Conservation (phyloP, 805 yeast genomes). For the Hanseniaspora jakobsenii region DNA sequence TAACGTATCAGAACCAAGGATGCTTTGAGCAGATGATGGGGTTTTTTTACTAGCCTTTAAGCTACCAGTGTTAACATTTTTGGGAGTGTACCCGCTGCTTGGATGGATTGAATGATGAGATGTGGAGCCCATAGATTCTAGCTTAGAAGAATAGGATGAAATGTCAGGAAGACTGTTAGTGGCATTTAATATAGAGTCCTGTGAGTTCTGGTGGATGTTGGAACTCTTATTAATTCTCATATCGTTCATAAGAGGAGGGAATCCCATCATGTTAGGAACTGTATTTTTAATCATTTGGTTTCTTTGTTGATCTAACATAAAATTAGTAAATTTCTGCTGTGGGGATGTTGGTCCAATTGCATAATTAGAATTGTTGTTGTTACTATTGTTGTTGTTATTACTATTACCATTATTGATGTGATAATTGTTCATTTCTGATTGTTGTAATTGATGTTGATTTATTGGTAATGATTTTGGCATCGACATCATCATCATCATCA, state of each 20-base stretch:
- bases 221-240: too few relatives aligned
- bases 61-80: too few relatives aligned
- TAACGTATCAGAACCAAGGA: too few relatives aligned
- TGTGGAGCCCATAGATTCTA: too few relatives aligned
- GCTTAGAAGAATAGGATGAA: neutral
- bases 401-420: neutral
- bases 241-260: neutral
- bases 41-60: neutral
- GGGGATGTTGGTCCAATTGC: too few relatives aligned
- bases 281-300: neutral
- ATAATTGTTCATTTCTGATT: constrained; percentile 2
- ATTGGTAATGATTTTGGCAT: neutral
- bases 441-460: neutral
- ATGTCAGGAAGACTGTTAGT: neutral
- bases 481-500: too few relatives aligned
- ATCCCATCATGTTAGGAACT: neutral
- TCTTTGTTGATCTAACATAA: constrained; percentile 2
- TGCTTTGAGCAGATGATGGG: too few relatives aligned
- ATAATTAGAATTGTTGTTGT: neutral
- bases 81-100: too few relatives aligned
- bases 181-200: too few relatives aligned
- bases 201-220: too few relatives aligned
- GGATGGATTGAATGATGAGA: too few relatives aligned
- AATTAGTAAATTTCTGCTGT: neutral
- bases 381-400: neutral